Conservation (phyloP, 768 basidiomycete species). For the Kondoa subrosea region DNA sequence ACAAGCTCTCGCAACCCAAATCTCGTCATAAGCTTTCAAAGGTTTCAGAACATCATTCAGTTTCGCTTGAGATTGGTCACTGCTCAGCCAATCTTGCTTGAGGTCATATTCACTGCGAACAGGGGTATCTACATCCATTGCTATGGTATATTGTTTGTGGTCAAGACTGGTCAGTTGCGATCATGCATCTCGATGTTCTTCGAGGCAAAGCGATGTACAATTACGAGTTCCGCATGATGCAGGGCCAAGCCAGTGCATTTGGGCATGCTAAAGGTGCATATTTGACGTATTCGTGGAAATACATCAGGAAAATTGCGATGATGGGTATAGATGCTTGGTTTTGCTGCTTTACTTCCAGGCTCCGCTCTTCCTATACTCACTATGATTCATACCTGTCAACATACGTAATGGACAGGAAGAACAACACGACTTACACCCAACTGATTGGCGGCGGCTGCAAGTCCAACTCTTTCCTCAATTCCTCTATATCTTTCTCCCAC, state of each 20-base stretch:
- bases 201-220: no score
- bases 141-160: not conserved
- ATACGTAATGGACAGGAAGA: no score
- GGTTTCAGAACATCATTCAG: not conserved
- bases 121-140: not conserved
- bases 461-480: constrained; percentile 69
- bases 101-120: not conserved
- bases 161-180: not conserved
- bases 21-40: not conserved
- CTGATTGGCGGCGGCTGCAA: constrained; percentile 57
- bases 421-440: no score
- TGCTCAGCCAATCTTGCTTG: not conserved
- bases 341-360: not conserved
- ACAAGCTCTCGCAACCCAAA: not conserved
- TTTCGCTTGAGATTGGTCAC: not conserved
- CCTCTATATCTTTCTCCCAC: constrained; percentile 67
- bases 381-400: no score
- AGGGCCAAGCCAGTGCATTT: no score
- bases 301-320: no score
- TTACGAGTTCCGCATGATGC: no score
- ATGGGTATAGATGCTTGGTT: no score
- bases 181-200: no score
- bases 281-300: no score
- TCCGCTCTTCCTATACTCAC: not conserved
- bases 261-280: no score